A percentile compares a stretch with the other conserved stretches of the same genome.
Conservation (phyloP, 2,329 filamentous ascomycete genomes). For the Cryphonectria radicalis region DNA sequence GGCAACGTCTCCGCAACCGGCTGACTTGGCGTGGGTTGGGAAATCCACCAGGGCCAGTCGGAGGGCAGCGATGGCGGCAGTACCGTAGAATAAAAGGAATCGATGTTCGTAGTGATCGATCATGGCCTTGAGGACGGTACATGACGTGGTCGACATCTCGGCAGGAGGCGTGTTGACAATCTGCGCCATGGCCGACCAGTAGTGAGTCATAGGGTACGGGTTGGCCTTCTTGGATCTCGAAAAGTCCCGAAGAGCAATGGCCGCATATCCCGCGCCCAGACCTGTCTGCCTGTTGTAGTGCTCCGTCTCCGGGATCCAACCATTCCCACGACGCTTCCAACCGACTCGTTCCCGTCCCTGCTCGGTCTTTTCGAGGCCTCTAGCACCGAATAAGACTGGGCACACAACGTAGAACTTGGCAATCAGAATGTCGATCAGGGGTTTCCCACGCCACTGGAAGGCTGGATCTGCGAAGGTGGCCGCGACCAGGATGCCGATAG, state of each 20-base stretch:
- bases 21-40: constrained; percentile 56
- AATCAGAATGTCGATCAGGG: constrained; percentile 75
- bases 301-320: constrained; percentile 69
- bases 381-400: constrained; percentile 83
- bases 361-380: constrained; percentile 74
- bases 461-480: constrained; percentile 69
- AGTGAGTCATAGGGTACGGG: constrained; percentile 77
- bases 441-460: constrained; percentile 66
- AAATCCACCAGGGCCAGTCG: constrained; percentile 75
- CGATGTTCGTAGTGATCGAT: constrained; percentile 73
- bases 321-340: constrained; percentile 67
- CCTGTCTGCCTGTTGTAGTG: constrained; percentile 85
- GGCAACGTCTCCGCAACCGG: constrained; percentile 46
- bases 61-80: constrained; percentile 72
- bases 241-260: constrained; percentile 83
- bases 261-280: constrained; percentile 80
- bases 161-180: constrained; percentile 75
- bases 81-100: constrained; percentile 82
- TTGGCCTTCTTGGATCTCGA: constrained; percentile 69
- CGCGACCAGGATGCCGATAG: constrained; percentile 71
- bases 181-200: constrained; percentile 78
- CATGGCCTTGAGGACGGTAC: constrained; percentile 71
- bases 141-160: constrained; percentile 74
- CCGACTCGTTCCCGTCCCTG: constrained; percentile 70
- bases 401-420: constrained; percentile 82